Evolutionary conservation across 1,139 yeast species (phyloP).

Genomic region (Protomyces arabidopsidicola): DNA sequence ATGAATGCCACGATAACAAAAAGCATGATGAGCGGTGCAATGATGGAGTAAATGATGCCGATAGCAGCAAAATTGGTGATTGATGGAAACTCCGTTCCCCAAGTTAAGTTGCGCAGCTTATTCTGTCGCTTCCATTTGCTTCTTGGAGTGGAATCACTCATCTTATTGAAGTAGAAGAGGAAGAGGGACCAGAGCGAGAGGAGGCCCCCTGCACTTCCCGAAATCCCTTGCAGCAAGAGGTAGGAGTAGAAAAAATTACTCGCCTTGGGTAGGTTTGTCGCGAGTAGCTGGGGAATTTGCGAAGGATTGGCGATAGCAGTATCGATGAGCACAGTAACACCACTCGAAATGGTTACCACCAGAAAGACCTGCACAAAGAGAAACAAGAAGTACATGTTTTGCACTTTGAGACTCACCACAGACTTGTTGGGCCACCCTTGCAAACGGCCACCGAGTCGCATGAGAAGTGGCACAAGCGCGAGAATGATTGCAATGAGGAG

Average conservation of each 20-base stretch:
- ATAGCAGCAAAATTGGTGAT: slow-evolving; percentile 81
- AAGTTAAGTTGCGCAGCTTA: slow-evolving; percentile 57
- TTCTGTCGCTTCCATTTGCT: slow-evolving; percentile 76
- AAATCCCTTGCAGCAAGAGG: slow-evolving; percentile 73
- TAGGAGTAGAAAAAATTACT: slow-evolving; percentile 72
- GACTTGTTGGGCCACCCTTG: slow-evolving; percentile 70
- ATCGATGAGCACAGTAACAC: slow-evolving; percentile 67
- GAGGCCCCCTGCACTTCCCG: slow-evolving; percentile 72
- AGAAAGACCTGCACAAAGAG: slow-evolving; percentile 81
- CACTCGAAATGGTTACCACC: slow-evolving; percentile 74
- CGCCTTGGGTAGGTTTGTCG: slow-evolving; percentile 76
- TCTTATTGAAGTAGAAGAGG: slow-evolving; percentile 65
- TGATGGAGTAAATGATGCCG: slow-evolving; percentile 69
- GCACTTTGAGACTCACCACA: slow-evolving; percentile 72
- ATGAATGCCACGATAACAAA: slow-evolving; percentile 68
- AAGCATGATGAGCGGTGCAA: slow-evolving; percentile 65
- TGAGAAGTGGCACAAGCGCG: slow-evolving; percentile 76
- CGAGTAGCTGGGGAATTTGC: slow-evolving; percentile 59
- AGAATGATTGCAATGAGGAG: slow-evolving; percentile 74
- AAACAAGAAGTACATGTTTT: slow-evolving; percentile 81
- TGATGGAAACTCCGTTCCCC: slow-evolving; percentile 88
- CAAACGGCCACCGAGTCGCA: slow-evolving; percentile 53
- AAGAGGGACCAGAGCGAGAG: slow-evolving; percentile 72
- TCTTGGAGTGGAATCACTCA: slow-evolving; percentile 74
- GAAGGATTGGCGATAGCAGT: slow-evolving; percentile 50